Evolutionary conservation across 2,329 filamentous ascomycete genomes (phyloP).

Genomic region (Helicocarpus griseus): DNA sequence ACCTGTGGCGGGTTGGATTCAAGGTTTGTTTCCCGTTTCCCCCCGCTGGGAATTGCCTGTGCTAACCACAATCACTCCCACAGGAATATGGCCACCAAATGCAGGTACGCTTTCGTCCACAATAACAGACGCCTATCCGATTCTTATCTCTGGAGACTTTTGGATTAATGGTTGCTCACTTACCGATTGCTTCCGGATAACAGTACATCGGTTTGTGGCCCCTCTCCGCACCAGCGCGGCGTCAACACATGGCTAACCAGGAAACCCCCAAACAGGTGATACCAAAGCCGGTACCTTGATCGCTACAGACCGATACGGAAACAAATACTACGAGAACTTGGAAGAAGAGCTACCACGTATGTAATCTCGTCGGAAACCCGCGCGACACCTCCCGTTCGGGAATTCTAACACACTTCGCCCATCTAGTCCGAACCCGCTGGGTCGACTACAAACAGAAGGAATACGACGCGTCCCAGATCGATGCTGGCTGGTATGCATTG

Average conservation of each 20-base stretch:
- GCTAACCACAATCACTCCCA: conserved; percentile 29
- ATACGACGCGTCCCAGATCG: conserved; percentile 55
- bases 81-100: conserved; percentile 89
- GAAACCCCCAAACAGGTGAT: conserved; percentile 55
- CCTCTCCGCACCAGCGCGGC: background rate
- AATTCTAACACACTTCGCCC: background rate
- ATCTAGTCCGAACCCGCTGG: conserved; percentile 83
- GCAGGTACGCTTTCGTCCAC: conserved; percentile 52
- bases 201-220: conserved; percentile 35
- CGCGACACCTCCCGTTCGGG: background rate
- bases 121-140: conserved; percentile 5
- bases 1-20: conserved; percentile 76
- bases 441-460: conserved; percentile 91
- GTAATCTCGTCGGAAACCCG: conserved; percentile 6
- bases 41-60: conserved; percentile 8
- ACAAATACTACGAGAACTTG: conserved; percentile 94
- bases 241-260: conserved; percentile 10
- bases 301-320: conserved; percentile 80
- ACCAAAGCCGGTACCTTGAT: conserved; percentile 88
- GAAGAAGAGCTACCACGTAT: conserved; percentile 89
- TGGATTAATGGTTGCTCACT: background rate
- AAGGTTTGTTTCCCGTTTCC: conserved; percentile 50
- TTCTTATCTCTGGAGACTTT: conserved; percentile 15
- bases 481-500: conserved; percentile 65
- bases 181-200: conserved; percentile 6